These are phyloP conservation scores for Sporothrix inflata DNA, from an alignment of 2,329 filamentous ascomycete genomes.

Conservation along the genomic window DNA sequence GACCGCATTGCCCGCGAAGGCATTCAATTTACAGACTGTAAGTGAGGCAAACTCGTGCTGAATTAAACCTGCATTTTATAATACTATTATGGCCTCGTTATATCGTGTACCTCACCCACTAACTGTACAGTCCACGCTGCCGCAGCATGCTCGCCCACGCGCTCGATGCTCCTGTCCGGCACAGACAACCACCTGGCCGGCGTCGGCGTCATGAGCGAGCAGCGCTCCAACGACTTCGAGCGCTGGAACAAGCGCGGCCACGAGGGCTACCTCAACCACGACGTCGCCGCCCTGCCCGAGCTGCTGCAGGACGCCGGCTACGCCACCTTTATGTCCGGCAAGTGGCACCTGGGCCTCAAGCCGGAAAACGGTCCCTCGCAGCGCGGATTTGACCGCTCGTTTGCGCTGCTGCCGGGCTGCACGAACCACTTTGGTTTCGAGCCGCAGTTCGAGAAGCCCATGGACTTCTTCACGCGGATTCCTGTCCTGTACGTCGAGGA, in stretches of 20 bases:
- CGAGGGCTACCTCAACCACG: conserved; percentile 65
- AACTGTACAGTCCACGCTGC: neutral
- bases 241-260: conserved; percentile 52
- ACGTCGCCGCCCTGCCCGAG: conserved; percentile 62
- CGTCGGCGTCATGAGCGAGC: conserved; percentile 4
- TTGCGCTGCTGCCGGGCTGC: conserved; percentile 14
- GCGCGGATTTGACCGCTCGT: conserved; percentile 5
- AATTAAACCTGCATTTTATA: neutral
- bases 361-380: conserved; percentile 13
- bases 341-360: conserved; percentile 13
- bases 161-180: conserved; percentile 21
- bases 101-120: neutral
- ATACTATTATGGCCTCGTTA: neutral
- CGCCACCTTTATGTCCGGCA: conserved; percentile 45
- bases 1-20: conserved; percentile 11
- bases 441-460: conserved; percentile 40
- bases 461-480: conserved; percentile 34
- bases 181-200: conserved; percentile 24
- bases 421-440: conserved; percentile 3
- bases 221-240: conserved; percentile 6
- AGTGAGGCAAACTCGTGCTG: neutral
- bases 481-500: conserved; percentile 47
- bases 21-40: conserved; percentile 7
- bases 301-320: conserved; percentile 62
- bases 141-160: conserved; percentile 12